These are phyloP conservation scores for Diatrype stigma DNA, from an alignment of 2,329 filamentous ascomycete species.

Conservation along the genomic window DNA sequence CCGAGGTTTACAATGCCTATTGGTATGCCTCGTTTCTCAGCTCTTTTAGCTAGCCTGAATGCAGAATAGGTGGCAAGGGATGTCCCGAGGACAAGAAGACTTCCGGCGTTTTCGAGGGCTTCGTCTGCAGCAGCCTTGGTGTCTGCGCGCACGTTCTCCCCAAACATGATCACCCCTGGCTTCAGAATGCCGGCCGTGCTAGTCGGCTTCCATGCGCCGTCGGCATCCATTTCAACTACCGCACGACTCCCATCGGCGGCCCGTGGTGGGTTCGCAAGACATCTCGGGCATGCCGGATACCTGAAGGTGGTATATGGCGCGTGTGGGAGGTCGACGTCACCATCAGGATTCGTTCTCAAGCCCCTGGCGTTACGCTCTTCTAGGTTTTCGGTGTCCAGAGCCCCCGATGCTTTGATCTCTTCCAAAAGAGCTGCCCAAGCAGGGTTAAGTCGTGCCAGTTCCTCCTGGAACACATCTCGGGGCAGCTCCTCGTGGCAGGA, in stretches of 20 bases:
- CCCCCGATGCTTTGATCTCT: slow-evolving; percentile 68
- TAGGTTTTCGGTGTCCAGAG: slow-evolving; percentile 73
- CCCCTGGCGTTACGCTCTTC: slow-evolving; percentile 63
- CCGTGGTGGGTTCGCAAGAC: slow-evolving; percentile 60
- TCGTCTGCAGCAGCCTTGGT: slow-evolving; percentile 76
- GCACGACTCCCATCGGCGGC: slow-evolving; percentile 50
- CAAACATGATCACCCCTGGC: slow-evolving; percentile 94
- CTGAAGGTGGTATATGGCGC: slow-evolving; percentile 86
- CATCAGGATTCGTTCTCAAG: slow-evolving; percentile 85
- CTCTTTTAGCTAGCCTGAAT: slow-evolving; percentile 81
- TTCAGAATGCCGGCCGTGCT: slow-evolving; percentile 79
- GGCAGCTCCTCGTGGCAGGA: slow-evolving; percentile 71
- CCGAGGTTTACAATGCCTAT: slow-evolving; percentile 86
- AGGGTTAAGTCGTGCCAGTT: slow-evolving; percentile 76
- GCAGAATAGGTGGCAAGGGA: slow-evolving; percentile 94
- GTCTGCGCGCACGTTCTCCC: slow-evolving; percentile 69
- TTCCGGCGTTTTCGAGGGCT: slow-evolving; percentile 71
- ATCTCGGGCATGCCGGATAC: slow-evolving; percentile 84
- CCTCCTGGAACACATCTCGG: slow-evolving; percentile 69
- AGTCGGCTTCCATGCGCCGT: slow-evolving; percentile 70
- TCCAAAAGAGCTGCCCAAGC: slow-evolving; percentile 75
- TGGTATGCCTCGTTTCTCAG: slow-evolving; percentile 76
- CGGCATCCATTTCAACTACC: slow-evolving; percentile 65
- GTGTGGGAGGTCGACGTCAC: slow-evolving; percentile 84
- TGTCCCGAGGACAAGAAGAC: slow-evolving; percentile 77